phyloP scores from a whole-genome alignment of 768 basidiomycete genomes.

The Fomitopsis serialis region DNA sequence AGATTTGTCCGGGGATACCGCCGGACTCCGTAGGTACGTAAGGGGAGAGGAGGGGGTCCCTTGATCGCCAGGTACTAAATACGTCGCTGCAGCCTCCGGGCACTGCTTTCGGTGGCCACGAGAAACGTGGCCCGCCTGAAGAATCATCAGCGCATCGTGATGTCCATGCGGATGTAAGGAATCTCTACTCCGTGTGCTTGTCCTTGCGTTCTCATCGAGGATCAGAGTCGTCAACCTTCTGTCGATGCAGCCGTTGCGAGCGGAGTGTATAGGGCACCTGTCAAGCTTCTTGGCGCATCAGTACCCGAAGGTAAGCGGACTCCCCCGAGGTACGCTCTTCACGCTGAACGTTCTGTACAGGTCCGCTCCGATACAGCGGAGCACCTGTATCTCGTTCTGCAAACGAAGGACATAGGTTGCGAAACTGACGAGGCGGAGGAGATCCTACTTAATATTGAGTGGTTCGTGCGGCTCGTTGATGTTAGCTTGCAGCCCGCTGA shows the following conservation, averaged over 20 bases:
- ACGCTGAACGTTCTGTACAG: constrained; percentile 33
- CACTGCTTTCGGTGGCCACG: constrained; percentile 50
- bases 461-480: constrained; percentile 39
- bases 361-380: constrained; percentile 80
- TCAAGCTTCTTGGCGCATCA: constrained; percentile 66
- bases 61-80: not conserved
- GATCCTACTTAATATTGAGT: constrained; percentile 74
- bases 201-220: not conserved
- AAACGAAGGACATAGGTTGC: constrained; percentile 58
- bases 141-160: constrained; percentile 75
- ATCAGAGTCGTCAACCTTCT: constrained; percentile 64
- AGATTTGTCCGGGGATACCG: constrained; percentile 37
- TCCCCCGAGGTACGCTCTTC: constrained; percentile 8
- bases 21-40: constrained; percentile 50
- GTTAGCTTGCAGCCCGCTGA: not conserved
- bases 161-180: constrained; percentile 77
- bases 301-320: constrained; percentile 67
- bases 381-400: constrained; percentile 72
- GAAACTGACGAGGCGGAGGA: constrained; percentile 68
- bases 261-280: constrained; percentile 40
- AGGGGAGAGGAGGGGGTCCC: not conserved
- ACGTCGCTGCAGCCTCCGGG: constrained; percentile 26
- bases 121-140: constrained; percentile 67
- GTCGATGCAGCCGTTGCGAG: constrained; percentile 41
- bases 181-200: not conserved